phyloP scores from a whole-genome alignment of 2,329 filamentous ascomycete genomes.

The Sclerotinia glacialis region DNA sequence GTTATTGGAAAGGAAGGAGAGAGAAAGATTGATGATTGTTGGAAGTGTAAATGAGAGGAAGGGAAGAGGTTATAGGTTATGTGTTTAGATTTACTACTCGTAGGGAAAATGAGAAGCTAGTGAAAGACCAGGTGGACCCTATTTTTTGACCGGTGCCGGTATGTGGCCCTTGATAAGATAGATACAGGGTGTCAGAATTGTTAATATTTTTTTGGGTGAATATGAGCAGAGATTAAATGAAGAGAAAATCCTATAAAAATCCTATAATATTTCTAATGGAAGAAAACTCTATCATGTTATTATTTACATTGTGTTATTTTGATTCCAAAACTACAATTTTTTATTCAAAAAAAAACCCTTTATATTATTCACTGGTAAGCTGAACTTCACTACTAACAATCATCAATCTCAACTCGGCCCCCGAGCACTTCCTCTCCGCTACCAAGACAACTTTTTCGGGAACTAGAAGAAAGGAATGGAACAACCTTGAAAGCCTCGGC shows the following conservation, averaged over 20 bases:
- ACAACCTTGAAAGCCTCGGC: conserved; percentile 8
- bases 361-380: neutral
- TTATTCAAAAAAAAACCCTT: too few relatives aligned
- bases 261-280: too few relatives aligned
- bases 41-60: neutral
- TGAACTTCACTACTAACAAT: neutral
- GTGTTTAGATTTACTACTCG: conserved; percentile 7
- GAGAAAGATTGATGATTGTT: neutral
- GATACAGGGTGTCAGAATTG: neutral
- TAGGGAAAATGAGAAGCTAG: conserved; percentile 4
- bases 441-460: neutral
- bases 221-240: neutral
- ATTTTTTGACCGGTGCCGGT: neutral
- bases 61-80: neutral
- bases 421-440: neutral
- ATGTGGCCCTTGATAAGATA: conserved; percentile 1
- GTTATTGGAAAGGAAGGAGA: neutral
- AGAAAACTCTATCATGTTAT: neutral
- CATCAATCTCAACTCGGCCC: neutral
- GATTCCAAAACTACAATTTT: neutral
- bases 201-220: conserved; percentile 5
- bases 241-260: neutral
- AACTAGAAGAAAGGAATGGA: neutral
- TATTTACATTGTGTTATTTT: neutral
- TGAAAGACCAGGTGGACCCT: conserved; percentile 17